phyloP scores from a whole-genome alignment of 1,284 basidiomycete species.

The Puccinia hordei region DNA sequence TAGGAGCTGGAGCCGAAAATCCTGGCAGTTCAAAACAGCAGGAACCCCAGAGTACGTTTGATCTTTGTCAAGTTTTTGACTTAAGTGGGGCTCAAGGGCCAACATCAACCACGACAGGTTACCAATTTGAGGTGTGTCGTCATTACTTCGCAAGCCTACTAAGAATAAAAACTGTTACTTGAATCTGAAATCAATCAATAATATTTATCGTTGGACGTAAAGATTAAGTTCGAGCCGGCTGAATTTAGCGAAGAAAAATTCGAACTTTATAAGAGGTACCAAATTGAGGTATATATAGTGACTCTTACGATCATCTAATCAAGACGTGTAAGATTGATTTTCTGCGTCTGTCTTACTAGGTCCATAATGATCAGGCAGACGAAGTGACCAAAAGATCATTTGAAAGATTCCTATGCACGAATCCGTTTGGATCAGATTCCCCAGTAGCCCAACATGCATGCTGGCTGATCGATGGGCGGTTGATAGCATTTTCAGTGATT shows the following conservation, averaged over 20 bases:
- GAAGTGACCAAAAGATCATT: conserved; percentile 19
- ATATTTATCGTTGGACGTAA: not conserved
- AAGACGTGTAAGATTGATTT: not conserved
- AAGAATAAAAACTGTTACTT: not conserved
- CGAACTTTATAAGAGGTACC: conserved; percentile 66
- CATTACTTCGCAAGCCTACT: not conserved
- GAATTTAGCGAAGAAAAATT: conserved; percentile 78
- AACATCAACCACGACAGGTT: not conserved
- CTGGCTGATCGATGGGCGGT: conserved; percentile 66
- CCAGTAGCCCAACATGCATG: conserved; percentile 30
- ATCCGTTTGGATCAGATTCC: conserved; percentile 2
- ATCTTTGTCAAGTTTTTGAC: conserved; percentile 53
- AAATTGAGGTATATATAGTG: conserved; percentile 44
- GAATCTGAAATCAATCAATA: not conserved
- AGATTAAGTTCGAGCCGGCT: conserved; percentile 75
- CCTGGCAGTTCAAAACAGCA: conserved; percentile 60
- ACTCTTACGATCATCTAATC: not conserved
- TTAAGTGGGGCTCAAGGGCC: conserved; percentile 52
- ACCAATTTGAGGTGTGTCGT: conserved; percentile 2
- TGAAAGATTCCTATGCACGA: conserved; percentile 27
- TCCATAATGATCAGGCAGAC: conserved; percentile 30
- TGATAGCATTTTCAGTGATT: conserved; percentile 84
- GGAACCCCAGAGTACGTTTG: conserved; percentile 30
- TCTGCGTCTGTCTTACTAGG: conserved; percentile 16
- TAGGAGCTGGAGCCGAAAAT: not conserved